phyloP scores from a whole-genome alignment of 805 yeast species.

The Lachancea sp. region DNA sequence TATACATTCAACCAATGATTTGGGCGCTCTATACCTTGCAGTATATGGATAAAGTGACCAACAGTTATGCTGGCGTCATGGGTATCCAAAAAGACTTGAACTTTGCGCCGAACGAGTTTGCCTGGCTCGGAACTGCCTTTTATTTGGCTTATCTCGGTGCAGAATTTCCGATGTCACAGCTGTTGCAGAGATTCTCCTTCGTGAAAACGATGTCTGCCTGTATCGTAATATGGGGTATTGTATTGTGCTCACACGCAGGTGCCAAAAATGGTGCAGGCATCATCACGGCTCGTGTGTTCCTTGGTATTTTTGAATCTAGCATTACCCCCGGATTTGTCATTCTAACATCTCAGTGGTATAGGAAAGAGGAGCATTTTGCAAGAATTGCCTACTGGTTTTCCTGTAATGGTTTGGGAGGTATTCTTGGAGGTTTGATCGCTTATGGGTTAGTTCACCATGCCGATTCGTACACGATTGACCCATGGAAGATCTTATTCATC shows the following conservation, averaged over 20 bases:
- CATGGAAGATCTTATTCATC: conserved; percentile 59
- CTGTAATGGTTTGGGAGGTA: conserved; percentile 40
- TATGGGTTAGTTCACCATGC: conserved; percentile 26
- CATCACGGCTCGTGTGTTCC: conserved; percentile 39
- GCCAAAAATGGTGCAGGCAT: conserved; percentile 37
- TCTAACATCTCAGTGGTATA: conserved; percentile 54
- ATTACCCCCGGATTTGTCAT: conserved; percentile 53
- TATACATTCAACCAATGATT: conserved; percentile 45
- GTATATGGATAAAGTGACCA: conserved; percentile 54
- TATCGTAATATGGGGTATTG: neutral
- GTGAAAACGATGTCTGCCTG: neutral
- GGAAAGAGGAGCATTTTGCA: conserved; percentile 38
- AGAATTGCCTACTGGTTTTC: conserved; percentile 42
- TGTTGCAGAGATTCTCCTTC: neutral
- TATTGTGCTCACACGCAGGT: neutral
- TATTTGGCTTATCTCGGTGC: conserved; percentile 59
- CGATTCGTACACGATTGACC: conserved; percentile 36
- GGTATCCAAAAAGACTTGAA: conserved; percentile 40
- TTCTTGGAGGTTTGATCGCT: conserved; percentile 48
- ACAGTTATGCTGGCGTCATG: conserved; percentile 46
- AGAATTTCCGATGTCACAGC: conserved; percentile 40
- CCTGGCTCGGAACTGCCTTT: conserved; percentile 53
- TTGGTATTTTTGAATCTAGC: conserved; percentile 49
- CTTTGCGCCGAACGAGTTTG: conserved; percentile 31
- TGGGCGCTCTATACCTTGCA: conserved; percentile 45